These are phyloP conservation scores for Hansenula lynferdii DNA, from an alignment of 1,139 yeast genomes.

Conservation along the genomic window DNA sequence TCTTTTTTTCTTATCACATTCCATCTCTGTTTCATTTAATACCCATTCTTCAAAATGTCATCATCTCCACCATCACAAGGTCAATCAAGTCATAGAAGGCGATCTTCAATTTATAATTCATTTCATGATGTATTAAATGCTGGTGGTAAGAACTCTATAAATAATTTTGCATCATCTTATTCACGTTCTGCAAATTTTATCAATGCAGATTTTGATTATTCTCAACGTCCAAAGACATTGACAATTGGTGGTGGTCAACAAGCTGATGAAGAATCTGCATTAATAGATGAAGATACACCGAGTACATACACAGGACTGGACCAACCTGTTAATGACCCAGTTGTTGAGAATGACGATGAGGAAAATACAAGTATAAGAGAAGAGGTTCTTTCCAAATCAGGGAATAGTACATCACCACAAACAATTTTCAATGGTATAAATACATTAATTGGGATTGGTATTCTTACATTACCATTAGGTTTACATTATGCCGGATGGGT, in stretches of 20 bases:
- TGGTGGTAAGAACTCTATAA: constrained; percentile 21
- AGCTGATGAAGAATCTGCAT: constrained; percentile 8
- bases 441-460: constrained; percentile 81
- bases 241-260: constrained; percentile 13
- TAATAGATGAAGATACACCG: constrained; percentile 2
- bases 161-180: constrained; percentile 20
- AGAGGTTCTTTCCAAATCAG: constrained; percentile 38
- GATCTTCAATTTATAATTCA: constrained; percentile 17
- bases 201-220: constrained; percentile 20
- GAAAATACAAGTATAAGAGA: constrained; percentile 33
- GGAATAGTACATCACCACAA: constrained; percentile 62
- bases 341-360: constrained; percentile 45
- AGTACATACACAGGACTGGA: neutral
- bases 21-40: too few species aligned
- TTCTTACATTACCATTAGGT: constrained; percentile 80
- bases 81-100: constrained; percentile 7
- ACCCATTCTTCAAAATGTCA: neutral
- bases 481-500: constrained; percentile 78
- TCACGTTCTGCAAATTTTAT: constrained; percentile 21
- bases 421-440: constrained; percentile 86
- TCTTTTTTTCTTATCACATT: too few species aligned
- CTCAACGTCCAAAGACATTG: constrained; percentile 12
- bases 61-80: constrained; percentile 6
- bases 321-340: constrained; percentile 21
- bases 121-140: constrained; percentile 18